Evolutionary conservation across 2,329 filamentous ascomycete genomes (phyloP).

Genomic region (Incumbomyces delicatus): DNA sequence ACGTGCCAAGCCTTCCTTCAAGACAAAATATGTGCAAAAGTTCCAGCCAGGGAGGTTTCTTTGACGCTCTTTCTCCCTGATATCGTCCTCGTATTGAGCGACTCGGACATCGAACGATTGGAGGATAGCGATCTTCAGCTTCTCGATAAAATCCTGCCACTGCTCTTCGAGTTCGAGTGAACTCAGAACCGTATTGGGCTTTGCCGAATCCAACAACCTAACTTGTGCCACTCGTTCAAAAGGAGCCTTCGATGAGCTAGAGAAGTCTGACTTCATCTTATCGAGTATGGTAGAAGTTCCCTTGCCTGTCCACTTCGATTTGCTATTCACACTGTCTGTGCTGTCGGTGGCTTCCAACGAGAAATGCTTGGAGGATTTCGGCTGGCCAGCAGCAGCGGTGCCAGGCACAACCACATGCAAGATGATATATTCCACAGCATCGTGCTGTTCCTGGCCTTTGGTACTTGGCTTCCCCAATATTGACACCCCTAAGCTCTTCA

Average conservation of each 20-base stretch:
- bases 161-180: constrained; percentile 70
- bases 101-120: constrained; percentile 85
- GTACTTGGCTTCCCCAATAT: constrained; percentile 26
- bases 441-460: constrained; percentile 78
- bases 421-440: constrained; percentile 93
- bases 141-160: constrained; percentile 74
- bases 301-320: constrained; percentile 66
- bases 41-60: constrained; percentile 89
- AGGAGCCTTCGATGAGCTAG: constrained; percentile 60
- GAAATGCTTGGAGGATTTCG: constrained; percentile 46
- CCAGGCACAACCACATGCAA: constrained; percentile 87
- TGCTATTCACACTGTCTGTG: constrained; percentile 54
- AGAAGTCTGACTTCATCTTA: constrained; percentile 84
- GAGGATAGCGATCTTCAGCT: constrained; percentile 79
- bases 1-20: constrained; percentile 87
- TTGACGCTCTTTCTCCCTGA: constrained; percentile 85
- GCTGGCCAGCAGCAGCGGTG: constrained; percentile 68
- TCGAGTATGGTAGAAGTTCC: constrained; percentile 76
- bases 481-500: constrained; percentile 49
- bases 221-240: constrained; percentile 78
- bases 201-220: constrained; percentile 44
- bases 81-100: constrained; percentile 91
- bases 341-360: constrained; percentile 38
- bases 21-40: constrained; percentile 96
- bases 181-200: constrained; percentile 44